These are phyloP conservation scores for Simmondsia chinensis DNA, from an alignment of 148 eudicot species.

Conservation along the genomic window DNA sequence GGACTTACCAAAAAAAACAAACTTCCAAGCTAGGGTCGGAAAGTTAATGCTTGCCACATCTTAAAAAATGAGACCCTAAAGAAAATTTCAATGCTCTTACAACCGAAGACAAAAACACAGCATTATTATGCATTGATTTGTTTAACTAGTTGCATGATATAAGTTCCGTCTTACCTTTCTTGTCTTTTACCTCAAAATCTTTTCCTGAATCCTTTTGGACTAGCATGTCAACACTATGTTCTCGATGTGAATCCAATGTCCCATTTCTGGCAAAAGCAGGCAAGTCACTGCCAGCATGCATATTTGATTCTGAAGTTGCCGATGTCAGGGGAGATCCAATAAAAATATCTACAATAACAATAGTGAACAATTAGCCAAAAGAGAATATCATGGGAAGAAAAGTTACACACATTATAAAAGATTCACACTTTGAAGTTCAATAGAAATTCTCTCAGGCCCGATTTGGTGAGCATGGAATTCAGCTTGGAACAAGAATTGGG, in stretches of 20 bases:
- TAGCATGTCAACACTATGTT: slow-evolving; percentile 4
- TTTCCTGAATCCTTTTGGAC: slow-evolving; percentile 4
- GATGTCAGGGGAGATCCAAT: slow-evolving; percentile 7
- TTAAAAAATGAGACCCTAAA: no score
- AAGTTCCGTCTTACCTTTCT: slow-evolving; percentile 7
- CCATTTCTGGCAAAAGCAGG: slow-evolving; percentile 6
- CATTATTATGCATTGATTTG: neutral
- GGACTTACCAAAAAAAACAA: no score
- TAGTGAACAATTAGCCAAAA: neutral
- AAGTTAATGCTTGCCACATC: no score
- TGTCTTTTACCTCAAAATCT: neutral
- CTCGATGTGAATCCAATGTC: slow-evolving; percentile 4
- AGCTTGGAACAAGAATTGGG: no score
- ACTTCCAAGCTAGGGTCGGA: no score
- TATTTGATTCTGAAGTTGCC: slow-evolving; percentile 3
- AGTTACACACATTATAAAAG: neutral
- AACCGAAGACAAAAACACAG: neutral
- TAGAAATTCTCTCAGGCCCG: no score
- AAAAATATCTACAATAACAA: slow-evolving; percentile 11
- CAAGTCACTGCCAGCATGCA: neutral
- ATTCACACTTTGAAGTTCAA: no score
- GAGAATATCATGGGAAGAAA: neutral
- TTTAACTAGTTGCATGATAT: neutral
- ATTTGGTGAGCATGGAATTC: no score
- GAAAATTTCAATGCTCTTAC: no score